phyloP scores from a whole-genome alignment of 2,329 filamentous ascomycete species.

The Dactylellina sp. region DNA sequence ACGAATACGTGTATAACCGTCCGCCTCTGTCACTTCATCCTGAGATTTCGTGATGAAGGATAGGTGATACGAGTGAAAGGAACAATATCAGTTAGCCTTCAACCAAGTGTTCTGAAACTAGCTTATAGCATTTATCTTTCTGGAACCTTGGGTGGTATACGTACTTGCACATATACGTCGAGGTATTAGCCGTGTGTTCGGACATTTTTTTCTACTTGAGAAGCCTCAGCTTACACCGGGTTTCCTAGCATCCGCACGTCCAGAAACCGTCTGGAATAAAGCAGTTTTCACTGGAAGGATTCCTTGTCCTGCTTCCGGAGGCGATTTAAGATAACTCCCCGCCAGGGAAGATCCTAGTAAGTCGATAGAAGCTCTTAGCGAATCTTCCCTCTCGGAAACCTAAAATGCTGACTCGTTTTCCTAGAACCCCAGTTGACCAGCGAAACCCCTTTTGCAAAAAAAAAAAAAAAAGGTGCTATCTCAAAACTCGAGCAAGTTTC shows the following conservation, averaged over 20 bases:
- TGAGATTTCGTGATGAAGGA: constrained; percentile 31
- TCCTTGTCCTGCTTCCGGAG: constrained; percentile 25
- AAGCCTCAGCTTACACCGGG: constrained; percentile 4
- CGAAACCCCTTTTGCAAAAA: constrained; percentile 21
- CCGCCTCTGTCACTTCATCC: constrained; percentile 25
- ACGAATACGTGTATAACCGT: background rate
- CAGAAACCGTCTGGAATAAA: constrained; percentile 28
- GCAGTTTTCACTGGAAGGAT: constrained; percentile 20
- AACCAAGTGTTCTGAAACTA: constrained; percentile 28
- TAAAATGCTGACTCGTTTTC: constrained; percentile 25
- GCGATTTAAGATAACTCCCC: constrained; percentile 24
- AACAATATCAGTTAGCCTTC: constrained; percentile 28
- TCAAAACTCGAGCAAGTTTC: constrained; percentile 46
- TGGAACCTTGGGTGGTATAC: constrained; percentile 24
- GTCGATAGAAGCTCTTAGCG: constrained; percentile 37
- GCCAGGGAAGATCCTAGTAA: constrained; percentile 44
- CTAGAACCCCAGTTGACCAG: constrained; percentile 14
- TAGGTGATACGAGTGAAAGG: constrained; percentile 19
- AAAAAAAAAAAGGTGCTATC: constrained; percentile 35
- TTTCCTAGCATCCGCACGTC: constrained; percentile 22
- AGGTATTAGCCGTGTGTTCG: constrained; percentile 34
- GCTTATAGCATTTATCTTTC: constrained; percentile 14
- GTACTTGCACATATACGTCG: constrained; percentile 13
- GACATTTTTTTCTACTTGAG: background rate
- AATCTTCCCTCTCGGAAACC: constrained; percentile 37